Evolutionary conservation across 768 basidiomycete genomes (phyloP), one percentile per base, ranked within the genome.

Genomic region (Rhodotorula babjevae): DNA sequence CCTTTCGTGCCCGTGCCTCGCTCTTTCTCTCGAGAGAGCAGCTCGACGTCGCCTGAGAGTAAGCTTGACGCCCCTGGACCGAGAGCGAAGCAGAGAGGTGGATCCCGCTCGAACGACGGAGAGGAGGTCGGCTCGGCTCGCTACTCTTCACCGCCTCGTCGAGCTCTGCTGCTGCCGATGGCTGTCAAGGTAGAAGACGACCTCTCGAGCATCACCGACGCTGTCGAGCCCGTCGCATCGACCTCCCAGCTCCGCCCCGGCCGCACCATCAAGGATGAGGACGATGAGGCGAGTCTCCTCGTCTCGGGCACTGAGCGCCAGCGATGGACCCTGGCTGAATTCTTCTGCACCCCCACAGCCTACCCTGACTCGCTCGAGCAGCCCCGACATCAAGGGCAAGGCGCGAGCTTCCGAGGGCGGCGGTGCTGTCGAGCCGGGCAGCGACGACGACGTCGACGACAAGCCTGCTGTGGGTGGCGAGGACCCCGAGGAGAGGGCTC

Each of bases 401-500:
- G 44, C 44, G 3, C 40, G 40, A 25, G 60, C 60, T 15, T 23
- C 16, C 42, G 59, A 31, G 16, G 42, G 25, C 36, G 59, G 29
- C 21, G 15, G 19, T 21, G 33, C 23, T 58, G 56, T 12, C 44
- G 8, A 7, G 2, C 14, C 2, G 7, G 42, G 8, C 56, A 57
- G 42, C 40, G 42, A 44, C 42, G 63, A 64, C 44, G 63, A 56
- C 25, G 10, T n/a, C 7, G 56, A n/a, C 19, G 40, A 55, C 1
- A 40, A 61, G 29, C 47, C 67, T 52, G 66, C 52, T 8, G 46
- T 61, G 23, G 10, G 44, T 12, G 31, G 44, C 25, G 68, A 49
- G 25, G 68, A 76, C 46, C 62, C 68, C 36, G 63, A 72, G 9
- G 71, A 76, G 60, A 68, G 61, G 44, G 67, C 72, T 23, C 49